phyloP scores from a whole-genome alignment of 148 eudicot genomes.

The Rhododendron williamsianum region DNA sequence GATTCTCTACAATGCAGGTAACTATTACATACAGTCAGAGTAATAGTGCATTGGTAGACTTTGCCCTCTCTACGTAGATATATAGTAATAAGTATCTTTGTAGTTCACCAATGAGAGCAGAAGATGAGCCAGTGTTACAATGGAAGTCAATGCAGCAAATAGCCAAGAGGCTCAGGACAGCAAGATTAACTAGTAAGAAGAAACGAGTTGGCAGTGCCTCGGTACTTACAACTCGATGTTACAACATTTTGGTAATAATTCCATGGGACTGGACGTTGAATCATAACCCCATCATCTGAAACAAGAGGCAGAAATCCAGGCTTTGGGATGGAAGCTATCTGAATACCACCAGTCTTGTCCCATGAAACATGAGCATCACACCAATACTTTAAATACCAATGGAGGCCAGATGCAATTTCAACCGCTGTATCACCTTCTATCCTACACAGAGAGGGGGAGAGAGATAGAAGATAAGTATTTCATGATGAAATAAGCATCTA shows the following conservation, averaged over 20 bases:
- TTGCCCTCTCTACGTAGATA: background rate
- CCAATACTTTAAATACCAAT: conserved; percentile 82
- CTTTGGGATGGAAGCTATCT: conserved; percentile 60
- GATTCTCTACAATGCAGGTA: background rate
- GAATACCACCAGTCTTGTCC: conserved; percentile 96
- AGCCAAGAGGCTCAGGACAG: conserved; percentile 3
- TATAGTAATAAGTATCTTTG: background rate
- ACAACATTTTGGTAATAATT: conserved; percentile 98
- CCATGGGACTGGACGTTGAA: conserved; percentile 87
- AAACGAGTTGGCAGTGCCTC: conserved; percentile 1
- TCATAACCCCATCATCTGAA: conserved; percentile 40
- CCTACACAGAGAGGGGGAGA: conserved; percentile 29
- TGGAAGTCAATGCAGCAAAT: background rate
- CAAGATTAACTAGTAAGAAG: background rate
- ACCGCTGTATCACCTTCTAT: conserved; percentile 76
- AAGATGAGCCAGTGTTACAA: background rate
- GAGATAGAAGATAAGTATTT: background rate
- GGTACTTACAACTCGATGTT: conserved; percentile 84
- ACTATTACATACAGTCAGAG: background rate
- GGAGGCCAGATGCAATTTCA: conserved; percentile 85
- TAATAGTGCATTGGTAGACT: background rate
- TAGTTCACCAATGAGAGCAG: background rate
- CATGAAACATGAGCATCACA: conserved; percentile 94
- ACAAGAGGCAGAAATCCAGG: conserved; percentile 70
- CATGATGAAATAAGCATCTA: background rate